These are phyloP conservation scores for Verticillium dahliae DNA, from an alignment of 2,329 filamentous ascomycete genomes.

Conservation along the genomic window DNA sequence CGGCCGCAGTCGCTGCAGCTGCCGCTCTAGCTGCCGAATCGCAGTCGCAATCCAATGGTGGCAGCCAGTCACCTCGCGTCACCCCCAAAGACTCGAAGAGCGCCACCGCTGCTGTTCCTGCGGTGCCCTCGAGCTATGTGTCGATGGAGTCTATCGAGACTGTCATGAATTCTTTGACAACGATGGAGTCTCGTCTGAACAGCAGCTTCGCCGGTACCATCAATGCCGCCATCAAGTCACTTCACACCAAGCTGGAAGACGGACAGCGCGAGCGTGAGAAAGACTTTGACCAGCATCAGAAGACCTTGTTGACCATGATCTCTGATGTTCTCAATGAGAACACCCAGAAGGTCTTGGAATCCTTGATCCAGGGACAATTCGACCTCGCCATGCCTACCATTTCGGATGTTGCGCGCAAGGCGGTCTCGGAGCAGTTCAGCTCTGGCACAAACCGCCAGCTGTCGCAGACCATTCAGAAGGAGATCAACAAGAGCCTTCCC, in stretches of 20 bases:
- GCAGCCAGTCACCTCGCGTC: constrained; percentile 24
- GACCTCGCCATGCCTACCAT: constrained; percentile 68
- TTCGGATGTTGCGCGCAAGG: constrained; percentile 57
- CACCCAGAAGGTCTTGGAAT: constrained; percentile 65
- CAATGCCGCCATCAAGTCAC: constrained; percentile 51
- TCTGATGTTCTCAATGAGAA: constrained; percentile 56
- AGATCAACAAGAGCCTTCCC: constrained; percentile 67
- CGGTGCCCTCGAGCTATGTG: constrained; percentile 18
- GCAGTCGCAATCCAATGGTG: constrained; percentile 33
- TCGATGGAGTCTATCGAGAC: constrained; percentile 43
- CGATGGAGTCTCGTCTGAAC: constrained; percentile 45
- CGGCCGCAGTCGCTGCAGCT: constrained; percentile 32
- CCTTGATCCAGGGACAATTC: constrained; percentile 71
- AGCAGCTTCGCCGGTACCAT: constrained; percentile 43
- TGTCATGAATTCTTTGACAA: constrained; percentile 34
- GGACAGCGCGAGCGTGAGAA: constrained; percentile 51
- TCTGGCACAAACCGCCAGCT: constrained; percentile 61
- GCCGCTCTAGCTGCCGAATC: constrained; percentile 36
- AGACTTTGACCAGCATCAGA: constrained; percentile 45
- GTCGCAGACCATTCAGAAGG: constrained; percentile 60
- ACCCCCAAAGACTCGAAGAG: constrained; percentile 24
- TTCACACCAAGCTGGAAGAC: constrained; percentile 57
- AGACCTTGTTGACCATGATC: constrained; percentile 50
- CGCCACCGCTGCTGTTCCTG: constrained; percentile 17
- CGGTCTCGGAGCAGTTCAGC: constrained; percentile 66